phyloP scores from a whole-genome alignment of 2,329 filamentous ascomycete species.

The Ceratocystis destructans region DNA sequence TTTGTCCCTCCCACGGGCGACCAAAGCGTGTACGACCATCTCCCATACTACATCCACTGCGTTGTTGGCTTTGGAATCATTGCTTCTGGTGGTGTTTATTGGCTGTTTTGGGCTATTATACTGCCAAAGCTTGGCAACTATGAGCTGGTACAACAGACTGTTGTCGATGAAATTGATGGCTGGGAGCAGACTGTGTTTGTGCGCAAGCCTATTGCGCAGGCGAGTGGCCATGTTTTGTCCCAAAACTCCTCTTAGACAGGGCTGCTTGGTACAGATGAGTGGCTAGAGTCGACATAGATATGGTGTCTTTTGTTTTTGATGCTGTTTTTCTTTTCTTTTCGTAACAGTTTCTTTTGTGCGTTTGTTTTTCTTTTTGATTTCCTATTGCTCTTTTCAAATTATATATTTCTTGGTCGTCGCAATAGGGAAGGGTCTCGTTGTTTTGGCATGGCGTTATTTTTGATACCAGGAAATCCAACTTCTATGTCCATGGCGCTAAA shows the following conservation, averaged over 20 bases:
- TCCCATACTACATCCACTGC: constrained; percentile 46
- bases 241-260: constrained; percentile 11
- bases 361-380: not conserved
- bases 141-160: constrained; percentile 40
- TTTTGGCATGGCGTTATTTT: constrained; percentile 6
- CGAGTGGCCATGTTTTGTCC: not conserved
- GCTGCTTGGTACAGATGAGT: not conserved
- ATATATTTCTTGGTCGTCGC: not conserved
- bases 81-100: constrained; percentile 40
- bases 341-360: not conserved
- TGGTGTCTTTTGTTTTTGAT: not conserved
- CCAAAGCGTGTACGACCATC: constrained; percentile 38
- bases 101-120: constrained; percentile 41
- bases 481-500: not conserved
- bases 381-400: not conserved
- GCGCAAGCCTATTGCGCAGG: constrained; percentile 27
- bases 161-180: constrained; percentile 44
- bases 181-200: constrained; percentile 47
- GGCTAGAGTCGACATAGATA: not conserved
- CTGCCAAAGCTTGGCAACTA: constrained; percentile 40
- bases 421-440: not conserved
- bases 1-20: constrained; percentile 40
- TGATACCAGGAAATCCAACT: not conserved
- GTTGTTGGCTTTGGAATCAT: constrained; percentile 43
- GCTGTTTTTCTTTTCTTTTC: not conserved